phyloP scores from a whole-genome alignment of 2,329 filamentous ascomycete genomes.

The Herpotrichia juniperi region DNA sequence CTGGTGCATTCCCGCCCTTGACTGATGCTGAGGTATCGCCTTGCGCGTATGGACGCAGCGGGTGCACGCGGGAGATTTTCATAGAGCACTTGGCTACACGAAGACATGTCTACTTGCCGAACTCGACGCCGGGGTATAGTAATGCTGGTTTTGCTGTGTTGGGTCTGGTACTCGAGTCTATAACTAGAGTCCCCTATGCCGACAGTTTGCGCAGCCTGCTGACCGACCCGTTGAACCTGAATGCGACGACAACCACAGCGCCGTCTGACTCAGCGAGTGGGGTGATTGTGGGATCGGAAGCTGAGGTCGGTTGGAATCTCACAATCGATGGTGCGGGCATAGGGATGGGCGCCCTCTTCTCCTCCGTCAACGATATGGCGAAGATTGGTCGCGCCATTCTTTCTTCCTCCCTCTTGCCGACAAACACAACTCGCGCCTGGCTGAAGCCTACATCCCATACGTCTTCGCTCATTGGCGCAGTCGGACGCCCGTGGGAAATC shows the following conservation, averaged over 20 bases:
- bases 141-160: constrained; percentile 56
- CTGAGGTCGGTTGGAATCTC: neutral
- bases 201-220: constrained; percentile 50
- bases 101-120: constrained; percentile 47
- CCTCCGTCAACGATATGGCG: constrained; percentile 43
- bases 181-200: constrained; percentile 49
- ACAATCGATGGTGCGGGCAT: constrained; percentile 1
- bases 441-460: constrained; percentile 50
- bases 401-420: constrained; percentile 41
- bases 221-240: constrained; percentile 52
- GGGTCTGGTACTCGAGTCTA: constrained; percentile 53
- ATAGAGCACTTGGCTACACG: neutral
- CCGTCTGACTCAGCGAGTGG: constrained; percentile 12
- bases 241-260: constrained; percentile 45
- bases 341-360: constrained; percentile 40
- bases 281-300: constrained; percentile 11
- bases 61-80: neutral
- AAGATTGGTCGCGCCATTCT: constrained; percentile 47
- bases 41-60: neutral
- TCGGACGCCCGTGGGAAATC: constrained; percentile 49
- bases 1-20: neutral
- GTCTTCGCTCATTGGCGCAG: constrained; percentile 36
- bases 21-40: neutral
- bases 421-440: constrained; percentile 47
- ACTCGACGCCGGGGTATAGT: constrained; percentile 56